A percentile compares a stretch with the other conserved stretches of the same genome.
These are phyloP conservation scores for Strobilomyces confusus DNA, from an alignment of 768 basidiomycete genomes.

Conservation along the genomic window DNA sequence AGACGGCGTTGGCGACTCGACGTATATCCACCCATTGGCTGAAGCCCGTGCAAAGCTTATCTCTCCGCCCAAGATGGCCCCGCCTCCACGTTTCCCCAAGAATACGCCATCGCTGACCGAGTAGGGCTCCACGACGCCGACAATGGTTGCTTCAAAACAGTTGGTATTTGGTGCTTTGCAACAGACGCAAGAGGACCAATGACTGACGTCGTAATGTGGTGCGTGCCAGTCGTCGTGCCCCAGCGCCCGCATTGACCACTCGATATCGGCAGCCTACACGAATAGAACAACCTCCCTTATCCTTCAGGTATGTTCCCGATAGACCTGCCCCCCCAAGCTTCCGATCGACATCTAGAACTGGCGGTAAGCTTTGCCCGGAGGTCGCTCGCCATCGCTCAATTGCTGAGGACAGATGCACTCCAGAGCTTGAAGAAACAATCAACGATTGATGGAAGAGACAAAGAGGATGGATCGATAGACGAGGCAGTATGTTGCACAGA, in stretches of 20 bases:
- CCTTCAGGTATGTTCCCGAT: slow-evolving; percentile 67
- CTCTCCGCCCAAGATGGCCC: slow-evolving; percentile 27
- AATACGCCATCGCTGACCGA: slow-evolving; percentile 41
- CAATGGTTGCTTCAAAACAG: slow-evolving; percentile 54
- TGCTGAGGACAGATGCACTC: slow-evolving; percentile 56
- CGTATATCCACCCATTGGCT: slow-evolving; percentile 42
- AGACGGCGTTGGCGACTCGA: slow-evolving; percentile 68
- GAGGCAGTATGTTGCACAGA: slow-evolving; percentile 24
- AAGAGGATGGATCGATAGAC: slow-evolving; percentile 1
- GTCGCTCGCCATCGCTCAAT: slow-evolving; percentile 3
- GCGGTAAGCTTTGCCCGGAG: slow-evolving; percentile 16
- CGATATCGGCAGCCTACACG: slow-evolving; percentile 46
- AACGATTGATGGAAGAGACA: slow-evolving; percentile 16
- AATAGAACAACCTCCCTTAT: slow-evolving; percentile 61
- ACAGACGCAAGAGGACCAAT: slow-evolving; percentile 68
- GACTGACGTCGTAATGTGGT: slow-evolving; percentile 69
- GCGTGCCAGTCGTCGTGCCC: slow-evolving; percentile 15
- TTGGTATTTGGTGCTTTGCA: slow-evolving; percentile 75
- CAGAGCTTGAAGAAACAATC: slow-evolving; percentile 42
- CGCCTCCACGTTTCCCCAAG: slow-evolving; percentile 46
- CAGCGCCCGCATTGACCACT: neutral
- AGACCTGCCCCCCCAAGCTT: slow-evolving; percentile 58
- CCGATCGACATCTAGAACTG: slow-evolving; percentile 29
- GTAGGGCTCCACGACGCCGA: slow-evolving; percentile 42
- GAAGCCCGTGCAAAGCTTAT: slow-evolving; percentile 28